These are phyloP conservation scores for Ramalina intermedia DNA, from an alignment of 495 filamentous ascomycete genomes.

Conservation along the genomic window DNA sequence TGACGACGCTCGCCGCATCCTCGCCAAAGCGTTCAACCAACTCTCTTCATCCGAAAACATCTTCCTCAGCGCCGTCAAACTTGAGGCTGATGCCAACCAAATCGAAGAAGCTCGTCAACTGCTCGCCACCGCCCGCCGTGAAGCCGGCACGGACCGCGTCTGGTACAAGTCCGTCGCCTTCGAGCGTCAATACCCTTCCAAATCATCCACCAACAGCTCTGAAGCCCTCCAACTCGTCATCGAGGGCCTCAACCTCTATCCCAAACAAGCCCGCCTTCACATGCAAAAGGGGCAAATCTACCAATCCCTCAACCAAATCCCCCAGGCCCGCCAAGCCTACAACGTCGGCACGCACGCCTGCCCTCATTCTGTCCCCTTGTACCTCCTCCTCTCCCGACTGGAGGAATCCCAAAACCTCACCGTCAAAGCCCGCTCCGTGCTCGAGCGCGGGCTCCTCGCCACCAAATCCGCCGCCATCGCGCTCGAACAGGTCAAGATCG, in stretches of 20 bases:
- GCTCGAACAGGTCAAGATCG: slow-evolving; percentile 82
- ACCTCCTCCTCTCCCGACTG: slow-evolving; percentile 73
- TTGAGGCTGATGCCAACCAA: slow-evolving; percentile 76
- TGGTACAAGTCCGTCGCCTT: slow-evolving; percentile 93
- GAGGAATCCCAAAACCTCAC: slow-evolving; percentile 75
- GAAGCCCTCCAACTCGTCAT: slow-evolving; percentile 75
- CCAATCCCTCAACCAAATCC: slow-evolving; percentile 57
- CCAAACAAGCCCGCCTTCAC: slow-evolving; percentile 76
- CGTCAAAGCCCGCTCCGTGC: slow-evolving; percentile 81
- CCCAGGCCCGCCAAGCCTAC: slow-evolving; percentile 85
- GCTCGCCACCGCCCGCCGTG: slow-evolving; percentile 61
- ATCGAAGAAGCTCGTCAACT: slow-evolving; percentile 68
- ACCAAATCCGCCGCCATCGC: slow-evolving; percentile 75
- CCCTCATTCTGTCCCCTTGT: slow-evolving; percentile 68
- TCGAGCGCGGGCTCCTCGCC: slow-evolving; percentile 77
- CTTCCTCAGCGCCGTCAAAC: slow-evolving; percentile 86
- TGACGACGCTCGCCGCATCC: slow-evolving; percentile 67
- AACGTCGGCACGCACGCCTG: slow-evolving; percentile 77
- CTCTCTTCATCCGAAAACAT: slow-evolving; percentile 95
- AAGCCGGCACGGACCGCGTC: slow-evolving; percentile 86
- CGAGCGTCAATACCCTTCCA: slow-evolving; percentile 46
- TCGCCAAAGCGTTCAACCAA: slow-evolving; percentile 78
- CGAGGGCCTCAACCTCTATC: slow-evolving; percentile 78
- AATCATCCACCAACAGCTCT: slow-evolving; percentile 49
- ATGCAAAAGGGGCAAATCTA: slow-evolving; percentile 99